A percentile compares a stretch with the other conserved stretches of the same genome.
Conservation (phyloP, 768 basidiomycete genomes). For the Leucocoprinus birnbaumii region DNA sequence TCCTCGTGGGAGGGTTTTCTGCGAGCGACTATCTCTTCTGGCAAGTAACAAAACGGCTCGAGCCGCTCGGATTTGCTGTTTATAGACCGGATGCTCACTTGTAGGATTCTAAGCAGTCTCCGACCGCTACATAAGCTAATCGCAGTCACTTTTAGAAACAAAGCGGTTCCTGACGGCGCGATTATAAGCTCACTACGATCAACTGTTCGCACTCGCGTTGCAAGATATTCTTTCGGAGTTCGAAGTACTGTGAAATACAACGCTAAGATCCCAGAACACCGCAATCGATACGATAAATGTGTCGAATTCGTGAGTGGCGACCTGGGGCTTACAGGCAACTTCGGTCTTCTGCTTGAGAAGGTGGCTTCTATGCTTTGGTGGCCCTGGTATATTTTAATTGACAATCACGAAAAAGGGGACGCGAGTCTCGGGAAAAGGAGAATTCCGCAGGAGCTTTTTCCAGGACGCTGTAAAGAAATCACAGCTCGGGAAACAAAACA, state of each 20-base stretch:
- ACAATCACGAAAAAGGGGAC: slow-evolving; percentile 15
- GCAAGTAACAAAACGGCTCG: slow-evolving; percentile 33
- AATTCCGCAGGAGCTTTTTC: slow-evolving; percentile 17
- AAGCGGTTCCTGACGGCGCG: slow-evolving; percentile 24
- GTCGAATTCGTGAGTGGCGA: slow-evolving; percentile 7
- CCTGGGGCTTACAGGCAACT: slow-evolving; percentile 4
- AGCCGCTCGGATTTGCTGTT: slow-evolving; percentile 29
- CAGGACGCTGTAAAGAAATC: slow-evolving; percentile 4
- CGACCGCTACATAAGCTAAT: no score
- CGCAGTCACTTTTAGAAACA: slow-evolving; percentile 17
- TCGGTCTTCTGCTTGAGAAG: slow-evolving; percentile 14
- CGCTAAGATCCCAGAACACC: slow-evolving; percentile 13
- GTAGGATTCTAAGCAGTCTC: slow-evolving; percentile 26
- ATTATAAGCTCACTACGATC: slow-evolving; percentile 17
- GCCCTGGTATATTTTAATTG: background rate
- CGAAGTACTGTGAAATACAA: slow-evolving; percentile 7
- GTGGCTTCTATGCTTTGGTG: background rate
- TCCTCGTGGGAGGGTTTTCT: slow-evolving; percentile 53
- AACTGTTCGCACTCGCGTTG: slow-evolving; percentile 9
- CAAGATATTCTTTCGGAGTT: slow-evolving; percentile 17
- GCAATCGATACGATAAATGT: background rate
- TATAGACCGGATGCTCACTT: slow-evolving; percentile 46
- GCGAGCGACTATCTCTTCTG: slow-evolving; percentile 46
- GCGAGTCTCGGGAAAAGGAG: slow-evolving; percentile 20
- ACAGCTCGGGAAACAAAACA: slow-evolving; percentile 9